Evolutionary conservation across 768 basidiomycete species (phyloP), one percentile per base, ranked within the genome.

Genomic region (Xerocomellus dryophilus): DNA sequence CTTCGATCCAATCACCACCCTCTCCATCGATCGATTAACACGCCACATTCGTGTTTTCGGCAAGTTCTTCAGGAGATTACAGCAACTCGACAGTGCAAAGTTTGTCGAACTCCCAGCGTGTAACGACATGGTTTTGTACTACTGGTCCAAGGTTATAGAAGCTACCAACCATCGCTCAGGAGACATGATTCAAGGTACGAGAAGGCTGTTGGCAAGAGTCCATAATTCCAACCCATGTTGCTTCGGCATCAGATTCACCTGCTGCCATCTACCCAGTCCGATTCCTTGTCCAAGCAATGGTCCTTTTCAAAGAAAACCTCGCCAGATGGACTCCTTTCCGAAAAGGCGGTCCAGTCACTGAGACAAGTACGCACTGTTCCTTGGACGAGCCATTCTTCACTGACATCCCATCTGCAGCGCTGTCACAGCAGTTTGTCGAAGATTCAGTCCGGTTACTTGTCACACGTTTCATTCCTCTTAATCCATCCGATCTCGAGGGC

Each of bases 261-360:
- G 71, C 76, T 41, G 86, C 84, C 2, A 67, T 85, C 2, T 92
- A 85, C 64, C 91, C 92, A n/a, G 76, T 88, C 21, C 82, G 86
- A 11, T 84, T 89, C 62, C 74, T 93, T 53, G 88, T 93, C 0
- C 90, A 92, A 64, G 88, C 86, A 3, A 86, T 93, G 84, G 86
- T 88, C 7, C 72, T 93, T 9, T 93, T 93, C 73, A 90, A 88
- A 61, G 91, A 92, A 53, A 88, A 81, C 58, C 76, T 93, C 21
- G 78, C 83, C 9, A 86, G 85, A 63, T 93, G 90, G 90, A 79
- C 85, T 1, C 83, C 86, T 4, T 67, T 74, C 18, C 79, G 81
- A 51, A 83, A 81, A 61, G 79, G 81, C 58, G 86, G 85, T 2
- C 75, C 75, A 4, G 67, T 75, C 27, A 88, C 86, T 56, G 75